Evolutionary conservation across 129 eudicot genomes (phyloP).

Genomic region (Sambucus nigra): DNA sequence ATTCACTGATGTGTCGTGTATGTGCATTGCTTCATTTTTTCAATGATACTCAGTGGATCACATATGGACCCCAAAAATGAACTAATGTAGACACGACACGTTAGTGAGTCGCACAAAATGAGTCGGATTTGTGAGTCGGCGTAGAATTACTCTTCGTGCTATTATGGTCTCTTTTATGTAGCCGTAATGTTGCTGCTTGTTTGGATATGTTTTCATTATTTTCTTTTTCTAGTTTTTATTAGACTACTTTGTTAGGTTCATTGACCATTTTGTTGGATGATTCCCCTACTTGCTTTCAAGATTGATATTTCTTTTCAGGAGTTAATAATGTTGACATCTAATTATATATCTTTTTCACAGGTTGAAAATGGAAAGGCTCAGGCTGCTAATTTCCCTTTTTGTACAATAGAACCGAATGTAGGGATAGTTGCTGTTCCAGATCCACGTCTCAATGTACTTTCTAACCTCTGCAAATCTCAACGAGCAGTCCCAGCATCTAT

Average conservation of each 20-base stretch:
- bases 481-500: constrained; percentile 85
- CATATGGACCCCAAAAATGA: too few relatives aligned
- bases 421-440: constrained; percentile 97
- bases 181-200: neutral
- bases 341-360: constrained; percentile 14
- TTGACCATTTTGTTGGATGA: neutral
- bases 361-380: constrained; percentile 99
- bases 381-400: constrained; percentile 96
- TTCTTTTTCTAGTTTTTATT: constrained; percentile 7
- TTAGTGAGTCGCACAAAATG: too few relatives aligned
- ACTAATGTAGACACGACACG: too few relatives aligned
- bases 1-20: too few relatives aligned
- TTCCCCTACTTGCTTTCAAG: neutral
- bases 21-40: too few relatives aligned
- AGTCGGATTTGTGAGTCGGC: too few relatives aligned
- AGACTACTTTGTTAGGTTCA: neutral
- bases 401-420: constrained; percentile 96
- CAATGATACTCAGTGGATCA: too few relatives aligned
- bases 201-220: neutral
- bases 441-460: constrained; percentile 80
- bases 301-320: neutral
- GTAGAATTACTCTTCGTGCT: too few relatives aligned
- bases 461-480: constrained; percentile 83
- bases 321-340: neutral
- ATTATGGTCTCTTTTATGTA: constrained; percentile 1